Evolutionary conservation across 2,329 filamentous ascomycete genomes (phyloP), one percentile per base, ranked within the genome.

Genomic region (Alternaria hordeiaustralica): DNA sequence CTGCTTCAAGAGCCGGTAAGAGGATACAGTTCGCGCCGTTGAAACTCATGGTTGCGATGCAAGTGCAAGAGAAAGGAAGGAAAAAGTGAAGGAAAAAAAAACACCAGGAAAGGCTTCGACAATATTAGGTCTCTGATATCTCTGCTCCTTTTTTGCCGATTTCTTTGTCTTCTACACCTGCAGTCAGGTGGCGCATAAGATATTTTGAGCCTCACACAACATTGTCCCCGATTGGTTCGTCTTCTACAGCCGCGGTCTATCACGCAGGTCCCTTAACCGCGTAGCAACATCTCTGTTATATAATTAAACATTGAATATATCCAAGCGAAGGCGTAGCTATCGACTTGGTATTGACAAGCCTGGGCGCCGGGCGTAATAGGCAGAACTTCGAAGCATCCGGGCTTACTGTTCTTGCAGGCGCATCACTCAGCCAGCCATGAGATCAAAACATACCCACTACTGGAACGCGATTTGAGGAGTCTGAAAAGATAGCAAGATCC

Each of bases 1-100:
- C 26, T 1, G 71, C 69, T 46, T 77, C 75, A 5, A 63, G 23
- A 15, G 73, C 18, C 0, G 73, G 71, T 26, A 66, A 36, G 28
- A 72, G 30, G 6, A 70, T 44, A 46, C 71, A 53, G n/a, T 68
- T 68, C 15, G 60, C 45, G 2, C 61, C 53, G 15, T 64, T 66
- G 46, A 71, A 44, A 15, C 72, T 60, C 70, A 74, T 74, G 15
- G 18, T 65, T 26, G 20, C 10, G 30, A 44, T 15, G 33, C 6
- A 13, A 1, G 5, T 20, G 25, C 18, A 65, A 66, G 50, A 75
- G 71, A 23, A 71, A 68, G 21, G 73, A 65, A 64, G 74, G 25
- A 10, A 55, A 58, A 12, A 60, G n/a, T n/a, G n/a, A n/a, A n/a
- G n/a, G n/a, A 56, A 50, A n/a, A 30, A 30, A 5, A 6, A 1